Conservation (phyloP, 805 yeast species). For the Teunomyces barrocoloradensis region DNA sequence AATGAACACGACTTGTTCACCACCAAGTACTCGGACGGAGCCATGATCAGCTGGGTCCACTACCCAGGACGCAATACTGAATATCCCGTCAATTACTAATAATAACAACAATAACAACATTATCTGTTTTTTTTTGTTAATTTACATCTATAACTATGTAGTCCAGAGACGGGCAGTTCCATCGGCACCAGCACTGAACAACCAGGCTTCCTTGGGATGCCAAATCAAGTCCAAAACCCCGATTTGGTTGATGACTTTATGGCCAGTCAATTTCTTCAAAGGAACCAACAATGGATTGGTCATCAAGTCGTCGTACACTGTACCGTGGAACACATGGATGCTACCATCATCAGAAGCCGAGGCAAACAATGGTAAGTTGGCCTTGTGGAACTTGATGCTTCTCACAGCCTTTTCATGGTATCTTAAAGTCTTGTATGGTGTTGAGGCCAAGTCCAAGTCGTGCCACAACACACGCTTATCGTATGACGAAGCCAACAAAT, state of each 20-base stretch:
- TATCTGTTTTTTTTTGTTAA: conserved; percentile 5
- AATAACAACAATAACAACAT: not conserved
- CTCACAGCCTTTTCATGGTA: conserved; percentile 96
- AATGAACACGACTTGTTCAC: conserved; percentile 22
- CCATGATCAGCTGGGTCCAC: conserved; percentile 11
- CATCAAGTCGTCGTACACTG: conserved; percentile 93
- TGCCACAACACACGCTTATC: conserved; percentile 98
- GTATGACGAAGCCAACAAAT: conserved; percentile 85
- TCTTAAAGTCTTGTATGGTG: conserved; percentile 93
- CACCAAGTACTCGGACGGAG: conserved; percentile 21
- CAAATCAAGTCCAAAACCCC: conserved; percentile 87
- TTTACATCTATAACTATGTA: conserved; percentile 37
- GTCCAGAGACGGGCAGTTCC: conserved; percentile 97
- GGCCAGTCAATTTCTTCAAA: conserved; percentile 89
- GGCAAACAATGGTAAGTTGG: conserved; percentile 83
- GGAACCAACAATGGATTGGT: conserved; percentile 96
- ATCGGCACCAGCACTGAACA: conserved; percentile 96
- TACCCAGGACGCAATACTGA: conserved; percentile 10
- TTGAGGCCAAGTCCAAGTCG: conserved; percentile 81
- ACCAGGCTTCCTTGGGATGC: conserved; percentile 99
- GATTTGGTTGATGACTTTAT: conserved; percentile 69
- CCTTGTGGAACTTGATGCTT: conserved; percentile 80
- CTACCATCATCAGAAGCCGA: conserved; percentile 94
- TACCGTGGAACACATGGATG: conserved; percentile 93
- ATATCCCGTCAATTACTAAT: not conserved